A percentile compares a stretch with the other conserved stretches of the same genome.
These are phyloP conservation scores for Globisporangium nunn DNA, from an alignment of 352 stramenopile genomes.

Conservation along the genomic window DNA sequence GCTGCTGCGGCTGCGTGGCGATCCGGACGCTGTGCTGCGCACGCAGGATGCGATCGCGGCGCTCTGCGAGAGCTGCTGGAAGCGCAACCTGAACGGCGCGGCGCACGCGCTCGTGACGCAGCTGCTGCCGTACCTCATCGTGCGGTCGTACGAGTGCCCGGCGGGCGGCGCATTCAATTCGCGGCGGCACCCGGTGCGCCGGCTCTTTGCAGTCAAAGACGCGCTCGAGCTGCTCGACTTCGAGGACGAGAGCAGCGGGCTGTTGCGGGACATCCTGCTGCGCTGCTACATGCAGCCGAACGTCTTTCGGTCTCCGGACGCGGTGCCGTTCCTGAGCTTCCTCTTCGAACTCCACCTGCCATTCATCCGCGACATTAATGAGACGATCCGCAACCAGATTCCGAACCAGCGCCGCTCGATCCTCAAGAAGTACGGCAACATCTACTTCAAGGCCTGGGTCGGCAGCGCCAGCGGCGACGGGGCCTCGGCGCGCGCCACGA, in stretches of 20 bases:
- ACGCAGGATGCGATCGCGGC: conserved; percentile 67
- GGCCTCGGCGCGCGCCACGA: conserved; percentile 35
- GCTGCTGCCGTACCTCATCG: conserved; percentile 77
- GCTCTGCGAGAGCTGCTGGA: conserved; percentile 74
- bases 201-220: conserved; percentile 71
- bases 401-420: conserved; percentile 79
- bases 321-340: conserved; percentile 77
- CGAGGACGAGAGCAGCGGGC: conserved; percentile 71
- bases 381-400: conserved; percentile 84
- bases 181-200: conserved; percentile 66
- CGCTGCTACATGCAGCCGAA: conserved; percentile 84
- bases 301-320: conserved; percentile 79
- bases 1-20: conserved; percentile 43
- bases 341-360: conserved; percentile 81
- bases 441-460: conserved; percentile 86
- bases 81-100: conserved; percentile 45
- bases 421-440: conserved; percentile 66
- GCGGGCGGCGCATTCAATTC: conserved; percentile 41
- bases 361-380: conserved; percentile 83
- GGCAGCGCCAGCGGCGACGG: conserved; percentile 22
- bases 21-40: conserved; percentile 24
- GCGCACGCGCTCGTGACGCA: conserved; percentile 76
- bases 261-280: conserved; percentile 78
- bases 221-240: conserved; percentile 76
- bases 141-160: conserved; percentile 67